phyloP scores from a whole-genome alignment of 208 protist genomes.

The Leishmania braziliensis region DNA sequence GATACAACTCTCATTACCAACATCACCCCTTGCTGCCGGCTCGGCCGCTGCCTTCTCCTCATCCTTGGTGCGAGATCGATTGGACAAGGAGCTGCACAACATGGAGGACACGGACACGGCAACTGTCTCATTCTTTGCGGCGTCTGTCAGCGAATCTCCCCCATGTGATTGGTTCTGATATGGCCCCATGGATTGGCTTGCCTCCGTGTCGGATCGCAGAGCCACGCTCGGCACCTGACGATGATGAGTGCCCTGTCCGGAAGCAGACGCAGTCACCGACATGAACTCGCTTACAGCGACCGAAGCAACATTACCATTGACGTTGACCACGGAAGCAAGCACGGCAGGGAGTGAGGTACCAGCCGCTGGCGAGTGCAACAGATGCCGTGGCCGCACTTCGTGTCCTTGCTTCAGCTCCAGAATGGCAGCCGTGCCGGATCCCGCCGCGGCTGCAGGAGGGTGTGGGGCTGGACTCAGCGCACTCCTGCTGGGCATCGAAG shows the following conservation, averaged over 20 bases:
- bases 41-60: neutral
- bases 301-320: neutral
- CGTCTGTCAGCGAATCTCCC: neutral
- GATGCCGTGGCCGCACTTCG: neutral
- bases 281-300: neutral
- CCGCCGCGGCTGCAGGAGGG: constrained; percentile 29
- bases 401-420: constrained; percentile 32
- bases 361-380: neutral
- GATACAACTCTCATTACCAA: neutral
- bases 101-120: constrained; percentile 9
- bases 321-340: neutral
- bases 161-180: neutral
- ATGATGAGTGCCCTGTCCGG: neutral
- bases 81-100: constrained; percentile 22
- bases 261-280: neutral
- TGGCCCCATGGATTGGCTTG: constrained; percentile 10
- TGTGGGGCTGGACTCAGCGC: constrained; percentile 9
- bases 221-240: neutral
- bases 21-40: neutral
- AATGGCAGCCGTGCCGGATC: constrained; percentile 40
- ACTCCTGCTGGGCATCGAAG: too few species aligned
- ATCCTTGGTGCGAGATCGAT: neutral
- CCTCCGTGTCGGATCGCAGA: neutral
- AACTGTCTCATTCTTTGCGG: neutral
- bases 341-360: neutral